Percentiles rank a stretch among this genome's conserved stretches.
phyloP scores from a whole-genome alignment of 2,329 filamentous ascomycete genomes.

The Metarhizium rileyi region DNA sequence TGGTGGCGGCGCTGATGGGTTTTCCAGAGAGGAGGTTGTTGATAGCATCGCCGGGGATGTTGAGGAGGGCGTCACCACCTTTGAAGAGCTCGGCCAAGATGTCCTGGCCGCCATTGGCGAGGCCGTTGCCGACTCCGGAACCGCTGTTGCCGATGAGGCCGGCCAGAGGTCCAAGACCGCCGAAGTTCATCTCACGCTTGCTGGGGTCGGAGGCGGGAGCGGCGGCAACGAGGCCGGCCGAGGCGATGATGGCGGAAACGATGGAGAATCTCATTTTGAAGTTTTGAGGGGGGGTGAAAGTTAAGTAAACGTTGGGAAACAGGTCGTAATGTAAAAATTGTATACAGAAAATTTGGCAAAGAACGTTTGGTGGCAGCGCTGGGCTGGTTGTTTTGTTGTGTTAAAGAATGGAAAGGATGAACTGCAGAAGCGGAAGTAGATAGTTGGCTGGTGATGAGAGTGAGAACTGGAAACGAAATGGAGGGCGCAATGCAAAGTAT shows the following conservation, averaged over 20 bases:
- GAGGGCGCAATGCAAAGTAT: not conserved
- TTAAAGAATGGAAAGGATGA: not conserved
- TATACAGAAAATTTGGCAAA: not conserved
- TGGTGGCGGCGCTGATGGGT: slow-evolving; percentile 1
- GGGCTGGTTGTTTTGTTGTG: not conserved
- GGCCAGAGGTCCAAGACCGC: not conserved
- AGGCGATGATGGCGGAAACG: slow-evolving; percentile 1
- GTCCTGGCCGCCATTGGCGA: slow-evolving; percentile 5
- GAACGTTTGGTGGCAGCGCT: not conserved
- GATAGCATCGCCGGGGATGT: slow-evolving; percentile 9
- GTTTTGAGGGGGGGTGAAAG: too few relatives aligned
- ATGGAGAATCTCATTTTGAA: slow-evolving; percentile 4
- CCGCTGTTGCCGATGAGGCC: not conserved
- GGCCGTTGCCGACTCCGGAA: slow-evolving; percentile 6
- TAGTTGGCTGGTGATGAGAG: not conserved
- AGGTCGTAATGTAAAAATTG: not conserved
- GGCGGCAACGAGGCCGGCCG: slow-evolving; percentile 3
- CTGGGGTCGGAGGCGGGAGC: not conserved
- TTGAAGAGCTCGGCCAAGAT: slow-evolving; percentile 9
- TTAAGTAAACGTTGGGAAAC: too few relatives aligned
- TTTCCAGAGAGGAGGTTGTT: slow-evolving; percentile 1
- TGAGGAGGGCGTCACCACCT: slow-evolving; percentile 8
- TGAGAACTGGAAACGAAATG: not conserved
- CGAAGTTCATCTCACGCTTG: slow-evolving; percentile 5
- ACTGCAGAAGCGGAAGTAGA: not conserved